phyloP scores from a whole-genome alignment of 1,139 yeast genomes.

The Yamadazyma siamensis region DNA sequence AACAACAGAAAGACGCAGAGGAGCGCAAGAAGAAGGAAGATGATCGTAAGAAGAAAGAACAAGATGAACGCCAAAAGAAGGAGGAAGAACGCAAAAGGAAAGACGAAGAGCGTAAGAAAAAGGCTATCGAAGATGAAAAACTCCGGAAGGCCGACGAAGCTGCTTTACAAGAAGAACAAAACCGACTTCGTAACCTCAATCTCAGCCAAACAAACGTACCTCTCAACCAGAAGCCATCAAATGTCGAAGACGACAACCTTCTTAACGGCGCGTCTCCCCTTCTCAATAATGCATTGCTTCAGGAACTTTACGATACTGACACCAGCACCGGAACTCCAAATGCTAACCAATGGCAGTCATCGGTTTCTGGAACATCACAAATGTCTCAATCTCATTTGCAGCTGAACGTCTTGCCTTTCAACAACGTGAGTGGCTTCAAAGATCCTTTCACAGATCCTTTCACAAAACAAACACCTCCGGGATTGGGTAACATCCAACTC shows the following conservation, averaged over 20 bases:
- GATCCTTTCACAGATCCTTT: slow-evolving; percentile 8
- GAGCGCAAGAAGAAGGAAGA: slow-evolving; percentile 16
- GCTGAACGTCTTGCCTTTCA: slow-evolving; percentile 1
- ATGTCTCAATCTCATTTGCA: no score
- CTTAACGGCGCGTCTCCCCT: no score
- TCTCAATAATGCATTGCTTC: slow-evolving; percentile 9
- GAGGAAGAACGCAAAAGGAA: background rate
- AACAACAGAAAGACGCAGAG: background rate
- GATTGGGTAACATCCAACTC: slow-evolving; percentile 4
- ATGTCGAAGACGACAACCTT: no score
- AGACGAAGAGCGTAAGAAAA: background rate
- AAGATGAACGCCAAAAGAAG: background rate
- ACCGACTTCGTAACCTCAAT: no score
- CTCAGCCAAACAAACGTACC: no score
- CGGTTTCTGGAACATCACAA: background rate
- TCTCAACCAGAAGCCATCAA: no score
- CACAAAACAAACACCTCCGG: slow-evolving; percentile 4
- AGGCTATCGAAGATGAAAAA: background rate
- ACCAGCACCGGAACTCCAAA: slow-evolving; percentile 12
- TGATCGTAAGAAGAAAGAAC: slow-evolving; percentile 9
- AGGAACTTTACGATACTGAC: slow-evolving; percentile 7
- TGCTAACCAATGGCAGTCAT: slow-evolving; percentile 9
- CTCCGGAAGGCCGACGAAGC: background rate
- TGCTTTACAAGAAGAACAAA: no score
- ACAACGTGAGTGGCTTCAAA: slow-evolving; percentile 1